Evolutionary conservation across 495 filamentous ascomycete genomes (phyloP), one percentile per base, ranked within the genome.

Genomic region (Aspergillus conjunctus): DNA sequence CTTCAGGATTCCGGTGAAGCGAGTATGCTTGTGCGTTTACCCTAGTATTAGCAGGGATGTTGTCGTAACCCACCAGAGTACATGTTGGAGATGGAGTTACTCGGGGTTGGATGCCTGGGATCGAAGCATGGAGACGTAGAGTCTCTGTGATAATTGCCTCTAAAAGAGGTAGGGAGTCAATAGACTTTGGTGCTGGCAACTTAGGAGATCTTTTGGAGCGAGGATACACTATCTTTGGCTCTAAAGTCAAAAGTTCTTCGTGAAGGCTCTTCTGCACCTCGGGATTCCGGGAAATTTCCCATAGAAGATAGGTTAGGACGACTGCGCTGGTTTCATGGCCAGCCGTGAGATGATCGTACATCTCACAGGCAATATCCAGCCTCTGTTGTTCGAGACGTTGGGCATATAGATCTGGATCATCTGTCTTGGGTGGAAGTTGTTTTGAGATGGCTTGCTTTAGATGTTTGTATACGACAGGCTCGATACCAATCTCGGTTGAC

Each of bases 311-410:
- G 3, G 88, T 89, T 10, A 95, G 76, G 0, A 84, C 82, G 11
- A 93, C 85, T 22, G 86, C 88, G 15, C 86, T 85, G 0, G 90
- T 93, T 68, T 94, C 91, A 64, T 91, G 89, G 15, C 90, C 91
- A 0, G 90, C 91, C 2, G 87, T 82, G 14, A 91, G 75, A 58
- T 93, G 89, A 66, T 93, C 90, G 48, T 91, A 82, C 68, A 90
- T 75, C 65, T 93, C 90, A 32, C 82, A 86, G 4, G 88, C 87
- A 41, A 91, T 80, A 15, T 81, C 81, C 2, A 86, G 73, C 20
- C 70, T 66, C 41, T 76, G 70, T 51, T 78, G 62, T 8, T 66
- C 59, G 7, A 48, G 50, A 48, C 64, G 62, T 8, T 64, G 56
- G 20, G 66, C 65, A 2, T 66, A 51, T 22, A 37, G 37, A 0